These are phyloP conservation scores for Eucalyptus paniculata DNA, from an alignment of 345 rosid genomes.

Conservation along the genomic window DNA sequence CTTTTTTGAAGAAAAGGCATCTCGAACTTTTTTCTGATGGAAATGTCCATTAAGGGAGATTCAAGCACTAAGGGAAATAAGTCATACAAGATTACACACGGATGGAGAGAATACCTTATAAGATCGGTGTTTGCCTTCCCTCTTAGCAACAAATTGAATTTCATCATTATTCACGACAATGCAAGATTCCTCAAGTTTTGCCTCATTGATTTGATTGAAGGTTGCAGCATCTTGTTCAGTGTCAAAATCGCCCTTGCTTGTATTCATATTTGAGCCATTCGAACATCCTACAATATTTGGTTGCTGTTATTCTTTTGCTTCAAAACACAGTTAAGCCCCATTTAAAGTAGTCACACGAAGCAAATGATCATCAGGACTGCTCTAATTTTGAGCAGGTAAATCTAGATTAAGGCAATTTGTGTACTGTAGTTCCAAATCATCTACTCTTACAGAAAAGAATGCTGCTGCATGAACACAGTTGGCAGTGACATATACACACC, in stretches of 20 bases:
- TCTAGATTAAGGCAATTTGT: not conserved
- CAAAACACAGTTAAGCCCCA: not conserved
- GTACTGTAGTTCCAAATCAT: not conserved
- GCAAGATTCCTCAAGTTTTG: slow-evolving; percentile 54
- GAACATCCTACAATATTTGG: not conserved
- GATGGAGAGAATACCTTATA: slow-evolving; percentile 37
- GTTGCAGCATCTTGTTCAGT: not conserved
- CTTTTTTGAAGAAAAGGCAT: slow-evolving; percentile 51
- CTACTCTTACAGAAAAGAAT: not conserved
- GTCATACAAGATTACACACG: not conserved
- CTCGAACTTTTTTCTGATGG: slow-evolving; percentile 37
- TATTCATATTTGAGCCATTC: not conserved
- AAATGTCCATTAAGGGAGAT: not conserved
- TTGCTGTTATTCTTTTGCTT: not conserved
- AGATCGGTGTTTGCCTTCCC: slow-evolving; percentile 26
- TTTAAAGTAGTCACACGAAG: not conserved
- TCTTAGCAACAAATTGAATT: slow-evolving; percentile 9
- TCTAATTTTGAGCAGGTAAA: not conserved
- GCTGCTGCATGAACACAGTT: not conserved
- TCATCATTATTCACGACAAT: slow-evolving; percentile 45
- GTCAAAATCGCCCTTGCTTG: not conserved
- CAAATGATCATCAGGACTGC: not conserved
- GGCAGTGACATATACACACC: not conserved
- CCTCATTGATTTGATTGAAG: slow-evolving; percentile 9
- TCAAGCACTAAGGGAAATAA: not conserved